Evolutionary conservation across 257 asterid species (phyloP).

Genomic region (Plantago ovata): DNA sequence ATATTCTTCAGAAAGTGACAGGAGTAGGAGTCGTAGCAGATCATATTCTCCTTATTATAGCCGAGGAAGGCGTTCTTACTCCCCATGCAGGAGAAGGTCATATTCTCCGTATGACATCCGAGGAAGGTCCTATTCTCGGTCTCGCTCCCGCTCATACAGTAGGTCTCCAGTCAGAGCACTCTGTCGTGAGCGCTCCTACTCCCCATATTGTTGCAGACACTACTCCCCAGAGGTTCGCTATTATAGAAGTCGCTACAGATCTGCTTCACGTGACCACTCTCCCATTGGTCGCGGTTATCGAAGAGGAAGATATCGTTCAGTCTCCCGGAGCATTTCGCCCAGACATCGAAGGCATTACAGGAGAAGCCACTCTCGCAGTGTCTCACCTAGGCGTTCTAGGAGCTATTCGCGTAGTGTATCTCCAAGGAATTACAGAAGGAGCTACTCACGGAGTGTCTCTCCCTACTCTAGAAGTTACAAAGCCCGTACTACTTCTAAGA

Average conservation of each 20-base stretch:
- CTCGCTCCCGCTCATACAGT: constrained; percentile 56
- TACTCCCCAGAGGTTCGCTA: constrained; percentile 38
- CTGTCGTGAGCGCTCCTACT: constrained; percentile 41
- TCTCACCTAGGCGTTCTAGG: constrained; percentile 33
- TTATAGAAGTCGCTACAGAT: constrained; percentile 17
- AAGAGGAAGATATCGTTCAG: constrained; percentile 24
- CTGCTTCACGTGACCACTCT: constrained; percentile 27
- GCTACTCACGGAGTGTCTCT: constrained; percentile 46
- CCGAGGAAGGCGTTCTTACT: constrained; percentile 28
- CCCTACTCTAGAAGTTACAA: constrained; percentile 25
- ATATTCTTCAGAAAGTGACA: constrained; percentile 39
- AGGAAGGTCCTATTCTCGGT: constrained; percentile 51
- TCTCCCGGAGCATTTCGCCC: constrained; percentile 38
- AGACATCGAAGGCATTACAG: constrained; percentile 19
- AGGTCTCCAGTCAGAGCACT: constrained; percentile 44
- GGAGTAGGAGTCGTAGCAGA: constrained; percentile 61
- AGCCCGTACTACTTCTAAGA: constrained; percentile 28
- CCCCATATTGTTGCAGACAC: constrained; percentile 33
- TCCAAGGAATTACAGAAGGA: constrained; percentile 29
- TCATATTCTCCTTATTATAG: constrained; percentile 33
- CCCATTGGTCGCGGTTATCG: constrained; percentile 34
- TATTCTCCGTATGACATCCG: constrained; percentile 33
- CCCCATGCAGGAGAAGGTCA: constrained; percentile 26
- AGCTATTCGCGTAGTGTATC: constrained; percentile 37
- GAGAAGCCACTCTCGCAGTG: constrained; percentile 41